Base-by-base conservation (phyloP, 352 stramenopile genomes). In the Phytophthora podocarpi region DNA sequence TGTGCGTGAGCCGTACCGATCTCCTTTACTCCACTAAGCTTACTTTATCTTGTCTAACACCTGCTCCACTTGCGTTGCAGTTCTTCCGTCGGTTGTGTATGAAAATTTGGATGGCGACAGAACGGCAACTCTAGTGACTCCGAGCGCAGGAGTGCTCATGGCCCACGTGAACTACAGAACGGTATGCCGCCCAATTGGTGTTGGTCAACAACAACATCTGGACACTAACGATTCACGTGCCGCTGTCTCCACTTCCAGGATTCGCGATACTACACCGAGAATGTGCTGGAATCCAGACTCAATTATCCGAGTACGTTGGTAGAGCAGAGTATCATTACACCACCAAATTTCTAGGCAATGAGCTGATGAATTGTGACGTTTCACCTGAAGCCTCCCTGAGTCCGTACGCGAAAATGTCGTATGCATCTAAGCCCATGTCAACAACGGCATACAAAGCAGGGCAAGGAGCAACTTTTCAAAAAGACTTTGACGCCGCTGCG, bases 241-340 rank as follows among this genome's bases (percentile, higher is more conserved):
- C 12, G 7, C 6, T 30, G 4, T 34, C 20, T 15, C 13, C 10
- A 8, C 24, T 45, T 31, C 35, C 35, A 87, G 78, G 79, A 89
- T 40, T 64, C 79, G 9, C 59, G 67, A 12, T 89, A 78, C 32
- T 87, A 84, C 41, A 87, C 74, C 0, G 79, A 89, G 47, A 74
- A 80, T 34, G 58, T 83, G 3, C 20, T 86, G 10, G 76, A 89
- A 32, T 70, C 76, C 18, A 66, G 76, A 2, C 54, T 89, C 12
- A 82, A 76, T 31, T 81, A 76, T 7, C 76, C 75, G 8, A 59
- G 79, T 89, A 39, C 24, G 60, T 59, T 16, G 8, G 11, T 18
- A 18, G 20, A 35, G n/a, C 32, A 36, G 9, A 49, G 24, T n/a
- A 20, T 35, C 12, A 10, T 20, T 28, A 27, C 23, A 26, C 9